These are phyloP conservation scores for Xylaria hypoxylon DNA, from an alignment of 2,329 filamentous ascomycete genomes.

Conservation along the genomic window DNA sequence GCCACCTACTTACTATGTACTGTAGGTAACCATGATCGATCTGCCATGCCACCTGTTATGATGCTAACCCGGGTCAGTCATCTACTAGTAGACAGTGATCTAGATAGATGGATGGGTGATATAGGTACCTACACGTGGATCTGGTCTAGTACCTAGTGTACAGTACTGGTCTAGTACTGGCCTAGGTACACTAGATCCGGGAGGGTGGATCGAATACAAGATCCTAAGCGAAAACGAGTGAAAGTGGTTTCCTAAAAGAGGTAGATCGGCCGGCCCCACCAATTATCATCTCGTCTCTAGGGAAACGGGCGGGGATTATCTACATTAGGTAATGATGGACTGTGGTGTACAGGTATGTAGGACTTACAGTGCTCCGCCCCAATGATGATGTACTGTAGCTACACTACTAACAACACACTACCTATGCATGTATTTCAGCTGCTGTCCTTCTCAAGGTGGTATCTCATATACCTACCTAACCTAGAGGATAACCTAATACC, in stretches of 20 bases:
- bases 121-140: too few species aligned
- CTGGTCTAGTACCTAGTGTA: too few species aligned
- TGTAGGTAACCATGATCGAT: too few species aligned
- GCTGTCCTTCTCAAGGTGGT: too few species aligned
- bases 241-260: background rate
- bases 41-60: too few species aligned
- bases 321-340: background rate
- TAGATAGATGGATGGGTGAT: background rate
- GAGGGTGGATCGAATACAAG: conserved; percentile 1
- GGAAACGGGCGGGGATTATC: conserved; percentile 31
- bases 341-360: too few species aligned
- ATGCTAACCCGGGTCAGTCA: background rate
- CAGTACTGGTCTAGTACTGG: too few species aligned
- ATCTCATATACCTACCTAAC: too few species aligned
- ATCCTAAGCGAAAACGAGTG: conserved; percentile 5
- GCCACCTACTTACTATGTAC: too few species aligned
- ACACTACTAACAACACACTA: too few species aligned
- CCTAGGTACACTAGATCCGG: background rate
- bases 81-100: background rate
- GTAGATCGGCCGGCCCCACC: conserved; percentile 6
- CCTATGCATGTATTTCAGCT: too few species aligned
- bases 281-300: conserved; percentile 34
- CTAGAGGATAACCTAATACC: too few species aligned
- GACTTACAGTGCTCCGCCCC: conserved; percentile 24
- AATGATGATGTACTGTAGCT: conserved; percentile 27